These are phyloP conservation scores for Lathyrus sativus DNA, from an alignment of 306 rosid species.

Conservation along the genomic window DNA sequence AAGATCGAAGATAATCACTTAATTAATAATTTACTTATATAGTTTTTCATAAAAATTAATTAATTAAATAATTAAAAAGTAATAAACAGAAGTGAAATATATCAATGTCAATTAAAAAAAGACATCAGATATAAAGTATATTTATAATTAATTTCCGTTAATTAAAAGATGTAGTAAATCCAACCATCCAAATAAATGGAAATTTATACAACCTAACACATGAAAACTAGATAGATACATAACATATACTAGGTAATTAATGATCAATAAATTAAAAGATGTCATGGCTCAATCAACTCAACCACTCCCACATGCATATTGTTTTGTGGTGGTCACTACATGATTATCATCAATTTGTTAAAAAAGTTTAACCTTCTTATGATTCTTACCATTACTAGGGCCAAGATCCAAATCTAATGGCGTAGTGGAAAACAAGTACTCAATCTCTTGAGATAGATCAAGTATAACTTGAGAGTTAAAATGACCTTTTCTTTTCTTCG, in stretches of 20 bases:
- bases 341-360: not conserved
- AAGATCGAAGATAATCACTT: too few species aligned
- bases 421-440: conserved; percentile 48
- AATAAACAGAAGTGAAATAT: too few species aligned
- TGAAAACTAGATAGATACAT: not conserved
- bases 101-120: not conserved
- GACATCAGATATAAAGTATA: not conserved
- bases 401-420: conserved; percentile 46
- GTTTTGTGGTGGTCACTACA: not conserved
- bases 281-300: not conserved
- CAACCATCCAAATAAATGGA: conserved; percentile 4
- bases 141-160: not conserved
- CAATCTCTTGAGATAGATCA: conserved; percentile 50
- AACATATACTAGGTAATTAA: conserved; percentile 5
- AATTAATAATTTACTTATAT: too few species aligned
- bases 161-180: conserved; percentile 2
- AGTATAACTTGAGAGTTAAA: conserved; percentile 27
- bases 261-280: conserved; percentile 10
- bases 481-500: conserved; percentile 46
- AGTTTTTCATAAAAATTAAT: too few species aligned
- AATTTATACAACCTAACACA: conserved; percentile 20
- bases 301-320: conserved; percentile 12
- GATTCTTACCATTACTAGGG: conserved; percentile 39
- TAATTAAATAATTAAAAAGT: too few species aligned
- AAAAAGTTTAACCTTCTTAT: conserved; percentile 51